Conservation (phyloP, 2,329 filamentous ascomycete genomes). For the Sporothrix inflata region DNA sequence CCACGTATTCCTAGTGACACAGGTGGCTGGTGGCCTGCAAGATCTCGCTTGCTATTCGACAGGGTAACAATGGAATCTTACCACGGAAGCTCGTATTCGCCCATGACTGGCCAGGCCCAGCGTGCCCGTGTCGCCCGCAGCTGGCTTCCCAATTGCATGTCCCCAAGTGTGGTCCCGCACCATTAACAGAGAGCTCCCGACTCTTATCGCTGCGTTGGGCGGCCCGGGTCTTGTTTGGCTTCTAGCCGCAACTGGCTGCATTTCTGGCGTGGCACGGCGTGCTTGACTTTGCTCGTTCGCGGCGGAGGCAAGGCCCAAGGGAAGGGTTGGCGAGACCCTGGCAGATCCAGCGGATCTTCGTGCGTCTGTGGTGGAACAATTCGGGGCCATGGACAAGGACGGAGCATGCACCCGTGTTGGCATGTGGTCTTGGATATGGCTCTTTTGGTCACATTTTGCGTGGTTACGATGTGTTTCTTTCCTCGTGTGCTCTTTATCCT, state of each 20-base stretch:
- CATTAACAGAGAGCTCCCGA: background rate
- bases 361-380: slow-evolving; percentile 29
- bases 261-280: background rate
- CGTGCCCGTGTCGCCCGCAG: background rate
- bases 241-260: background rate
- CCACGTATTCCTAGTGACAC: background rate
- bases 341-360: slow-evolving; percentile 22
- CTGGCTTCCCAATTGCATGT: background rate
- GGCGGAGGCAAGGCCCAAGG: background rate
- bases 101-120: background rate
- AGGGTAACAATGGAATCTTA: background rate
- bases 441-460: background rate
- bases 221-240: background rate
- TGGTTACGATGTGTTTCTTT: background rate
- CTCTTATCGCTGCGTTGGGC: background rate
- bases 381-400: background rate
- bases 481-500: background rate
- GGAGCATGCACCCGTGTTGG: slow-evolving; percentile 10
- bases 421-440: slow-evolving; percentile 6
- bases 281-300: background rate
- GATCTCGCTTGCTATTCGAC: slow-evolving; percentile 17
- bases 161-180: background rate
- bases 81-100: slow-evolving; percentile 3
- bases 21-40: background rate
- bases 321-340: slow-evolving; percentile 15